Evolutionary conservation across 1,284 basidiomycete genomes (phyloP), one percentile per base, ranked within the genome.

Genomic region (Cryptococcus sp.): DNA sequence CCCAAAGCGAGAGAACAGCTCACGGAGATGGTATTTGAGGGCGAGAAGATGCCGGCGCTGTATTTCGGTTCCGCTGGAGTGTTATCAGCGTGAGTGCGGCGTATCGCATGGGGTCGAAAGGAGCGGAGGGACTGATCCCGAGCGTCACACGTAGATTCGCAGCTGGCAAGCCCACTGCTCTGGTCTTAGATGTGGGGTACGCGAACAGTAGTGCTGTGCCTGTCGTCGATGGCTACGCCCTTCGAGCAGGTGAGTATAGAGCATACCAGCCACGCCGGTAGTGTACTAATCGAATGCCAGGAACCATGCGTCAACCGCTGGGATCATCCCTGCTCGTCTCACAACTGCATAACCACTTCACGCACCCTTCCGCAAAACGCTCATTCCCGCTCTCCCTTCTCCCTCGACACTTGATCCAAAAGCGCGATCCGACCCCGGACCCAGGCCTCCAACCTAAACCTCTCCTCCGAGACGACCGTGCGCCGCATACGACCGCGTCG

Each of bases 61-160:
- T 99, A 99, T 76, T 90, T 97, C 52, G 93, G 95, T 38, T 97
- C 98, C 73, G 89, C 90, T 23, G 89, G 91, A n/a, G 95, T 99
- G 16, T 81, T 99, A 53, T 95, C 91, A 76, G 90, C 93, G 88
- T 94, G 78, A 71, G 89, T 82, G 11, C 48, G 42, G 30, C 30
- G 10, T 8, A 35, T 13, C 5, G 13, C 30, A 10, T 13, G 30
- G 3, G 23, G 30, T 47, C 15, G 16, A 20, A 19, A 19, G 3
- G 23, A 39, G 27, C 1, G 7, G 5, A 47, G n/a, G 5, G 3
- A 27, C 22, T 27, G 42, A 20, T 30, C 19, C 15, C 38, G 27
- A 3, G 16, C 39, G 13, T 5, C 30, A 43, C 5, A 19, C 46
- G 8, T 51, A 93, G 91, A 1, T 99, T 99, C 76, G 91, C 95